These are phyloP conservation scores for Neophaeococcomyces aloes DNA, from an alignment of 2,329 filamentous ascomycete species.

Conservation along the genomic window DNA sequence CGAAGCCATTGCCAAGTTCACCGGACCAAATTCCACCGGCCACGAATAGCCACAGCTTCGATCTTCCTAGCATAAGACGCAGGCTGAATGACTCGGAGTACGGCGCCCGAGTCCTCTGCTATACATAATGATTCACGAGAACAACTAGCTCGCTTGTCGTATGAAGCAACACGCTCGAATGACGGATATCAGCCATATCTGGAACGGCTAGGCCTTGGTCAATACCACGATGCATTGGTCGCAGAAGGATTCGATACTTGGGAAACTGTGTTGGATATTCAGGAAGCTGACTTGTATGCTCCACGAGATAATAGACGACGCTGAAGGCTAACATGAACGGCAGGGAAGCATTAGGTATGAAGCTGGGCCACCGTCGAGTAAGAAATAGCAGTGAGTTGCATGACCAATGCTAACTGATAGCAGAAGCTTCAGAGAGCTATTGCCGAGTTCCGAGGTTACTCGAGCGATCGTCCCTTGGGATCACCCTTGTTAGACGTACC, in stretches of 20 bases:
- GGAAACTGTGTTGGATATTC: constrained; percentile 74
- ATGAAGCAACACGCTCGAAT: constrained; percentile 31
- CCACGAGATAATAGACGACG: neutral
- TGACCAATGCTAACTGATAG: constrained; percentile 8
- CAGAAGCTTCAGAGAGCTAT: constrained; percentile 78
- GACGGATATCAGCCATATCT: constrained; percentile 59
- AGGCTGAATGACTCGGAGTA: too few species aligned
- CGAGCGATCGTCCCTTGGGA: constrained; percentile 35
- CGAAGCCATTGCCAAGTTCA: too few species aligned
- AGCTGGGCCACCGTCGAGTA: constrained; percentile 71
- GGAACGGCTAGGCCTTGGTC: constrained; percentile 64
- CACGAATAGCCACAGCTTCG: too few species aligned
- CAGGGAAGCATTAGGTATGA: constrained; percentile 64
- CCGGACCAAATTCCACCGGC: too few species aligned
- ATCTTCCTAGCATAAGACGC: too few species aligned
- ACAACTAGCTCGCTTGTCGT: neutral
- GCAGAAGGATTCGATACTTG: constrained; percentile 77
- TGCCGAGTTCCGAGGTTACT: constrained; percentile 58
- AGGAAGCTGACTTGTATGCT: constrained; percentile 67
- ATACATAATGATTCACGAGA: neutral
- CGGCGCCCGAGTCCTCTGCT: too few species aligned
- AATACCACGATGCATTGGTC: constrained; percentile 63
- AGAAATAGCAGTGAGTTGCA: constrained; percentile 23
- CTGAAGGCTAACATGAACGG: constrained; percentile 12
- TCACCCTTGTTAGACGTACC: constrained; percentile 28